Evolutionary conservation across 805 yeast species (phyloP).

Genomic region (Yarrowia sp.): DNA sequence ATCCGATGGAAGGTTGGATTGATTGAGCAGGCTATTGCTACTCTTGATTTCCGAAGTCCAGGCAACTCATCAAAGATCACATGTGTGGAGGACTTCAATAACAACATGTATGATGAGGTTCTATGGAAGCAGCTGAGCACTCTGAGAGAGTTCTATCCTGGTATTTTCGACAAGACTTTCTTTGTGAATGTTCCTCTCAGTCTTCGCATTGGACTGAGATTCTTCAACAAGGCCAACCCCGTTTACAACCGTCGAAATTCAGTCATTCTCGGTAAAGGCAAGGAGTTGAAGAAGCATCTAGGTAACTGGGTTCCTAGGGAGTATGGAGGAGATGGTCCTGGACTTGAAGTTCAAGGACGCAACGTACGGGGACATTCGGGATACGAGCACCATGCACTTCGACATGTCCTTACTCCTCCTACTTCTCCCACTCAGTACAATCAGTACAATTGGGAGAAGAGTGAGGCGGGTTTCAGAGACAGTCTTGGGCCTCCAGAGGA

Average conservation of each 20-base stretch:
- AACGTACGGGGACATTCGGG: neutral
- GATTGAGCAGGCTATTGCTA: neutral
- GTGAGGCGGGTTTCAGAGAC: neutral
- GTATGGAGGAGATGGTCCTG: constrained; percentile 1
- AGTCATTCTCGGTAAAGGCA: neutral
- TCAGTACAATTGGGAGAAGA: neutral
- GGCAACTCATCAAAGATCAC: neutral
- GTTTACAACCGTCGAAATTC: neutral
- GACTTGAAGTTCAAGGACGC: neutral
- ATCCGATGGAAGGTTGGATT: constrained; percentile 1
- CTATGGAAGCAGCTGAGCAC: constrained; percentile 6
- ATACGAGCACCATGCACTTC: neutral
- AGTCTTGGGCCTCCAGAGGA: neutral
- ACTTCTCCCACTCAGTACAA: neutral
- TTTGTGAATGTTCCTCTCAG: constrained; percentile 1
- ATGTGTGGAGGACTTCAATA: neutral
- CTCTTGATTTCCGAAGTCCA: neutral
- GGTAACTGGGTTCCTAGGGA: constrained; percentile 6
- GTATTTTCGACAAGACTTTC: neutral
- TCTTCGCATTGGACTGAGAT: neutral
- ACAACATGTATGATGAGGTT: neutral
- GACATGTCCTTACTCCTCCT: neutral
- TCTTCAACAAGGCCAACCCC: constrained; percentile 9
- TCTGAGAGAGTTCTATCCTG: neutral
- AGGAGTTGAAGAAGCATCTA: constrained; percentile 4